Conservation (phyloP, 345 rosid species). For the Eucalyptus dawsonii region DNA sequence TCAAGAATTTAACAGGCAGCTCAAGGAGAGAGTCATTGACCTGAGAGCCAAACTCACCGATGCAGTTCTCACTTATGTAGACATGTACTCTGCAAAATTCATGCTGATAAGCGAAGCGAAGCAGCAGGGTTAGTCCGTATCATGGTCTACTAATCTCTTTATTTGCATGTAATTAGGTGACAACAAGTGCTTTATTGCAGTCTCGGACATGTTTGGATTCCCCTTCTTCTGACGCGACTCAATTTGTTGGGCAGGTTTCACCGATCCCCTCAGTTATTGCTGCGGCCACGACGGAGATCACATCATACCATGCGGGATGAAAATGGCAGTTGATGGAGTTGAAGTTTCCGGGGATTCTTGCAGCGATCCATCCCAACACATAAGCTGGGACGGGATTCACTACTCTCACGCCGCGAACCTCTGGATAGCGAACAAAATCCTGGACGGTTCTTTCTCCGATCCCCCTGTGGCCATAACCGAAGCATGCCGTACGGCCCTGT, state of each 20-base stretch:
- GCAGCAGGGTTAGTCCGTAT: background rate
- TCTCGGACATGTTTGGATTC: background rate
- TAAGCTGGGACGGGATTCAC: conserved; percentile 53
- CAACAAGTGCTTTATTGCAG: background rate
- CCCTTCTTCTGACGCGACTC: background rate
- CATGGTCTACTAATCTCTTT: background rate
- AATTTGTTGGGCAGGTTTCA: conserved; percentile 5
- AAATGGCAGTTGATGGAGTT: conserved; percentile 16
- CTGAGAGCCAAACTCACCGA: conserved; percentile 44
- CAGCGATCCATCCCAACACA: conserved; percentile 24
- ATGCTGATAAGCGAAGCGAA: background rate
- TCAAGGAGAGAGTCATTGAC: conserved; percentile 39
- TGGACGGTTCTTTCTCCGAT: conserved; percentile 42
- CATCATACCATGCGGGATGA: conserved; percentile 37
- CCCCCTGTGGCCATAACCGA: conserved; percentile 45
- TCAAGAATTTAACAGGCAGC: conserved; percentile 55
- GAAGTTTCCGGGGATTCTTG: conserved; percentile 32
- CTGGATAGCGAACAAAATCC: conserved; percentile 63
- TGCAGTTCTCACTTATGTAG: conserved; percentile 64
- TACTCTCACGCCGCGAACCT: conserved; percentile 47
- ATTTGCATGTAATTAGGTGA: background rate
- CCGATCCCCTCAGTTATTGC: conserved; percentile 37
- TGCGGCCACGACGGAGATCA: conserved; percentile 41
- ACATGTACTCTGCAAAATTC: conserved; percentile 57
- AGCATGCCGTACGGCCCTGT: conserved; percentile 29